Evolutionary conservation across 148 eudicot genomes (phyloP), one percentile per base, ranked within the genome.

Genomic region (Cornus florida): DNA sequence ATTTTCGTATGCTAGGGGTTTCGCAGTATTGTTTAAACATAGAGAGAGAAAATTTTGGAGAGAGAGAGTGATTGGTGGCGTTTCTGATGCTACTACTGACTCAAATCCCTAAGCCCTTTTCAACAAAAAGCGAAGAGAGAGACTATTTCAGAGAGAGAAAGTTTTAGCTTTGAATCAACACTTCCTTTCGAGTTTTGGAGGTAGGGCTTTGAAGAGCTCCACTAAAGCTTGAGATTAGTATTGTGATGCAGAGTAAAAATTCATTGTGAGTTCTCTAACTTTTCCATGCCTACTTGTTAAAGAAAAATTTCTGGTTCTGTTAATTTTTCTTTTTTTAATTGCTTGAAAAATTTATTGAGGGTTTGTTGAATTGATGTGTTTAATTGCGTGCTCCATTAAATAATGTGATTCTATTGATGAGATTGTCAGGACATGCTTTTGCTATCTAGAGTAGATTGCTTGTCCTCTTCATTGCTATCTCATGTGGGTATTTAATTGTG

Each of bases 261-360:
- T 77, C 67, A 57, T 24, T 79, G 86, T 81, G 57, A 81, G 78
- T 57, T 65, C 66, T 78, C 74, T 16, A 2, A 43, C 77, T 16
- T 68, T 35, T 24, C 13, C 23, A 16, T 57, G 17, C 2, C 5
- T 12, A 57, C 19, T 14, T 14, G 17, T 57, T 57, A 17, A 57
- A 57, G 17, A 57, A 57, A 57, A 2, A 0, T 57, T 57, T 57
- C 64, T 57, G 64, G 2, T 57, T 57, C 64, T 57, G 20, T 12
- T 57, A 57, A 57, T 57, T 12, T 57, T 7, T 48, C 0, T 48
- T 0, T 48, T 7, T 48, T 3, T 48, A 48, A 35, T 35, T 35
- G 19, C 20, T 62, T 62, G 7, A 43, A 7, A 4, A 43, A 2
- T 43, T 43, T 4, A 62, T 62, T 20, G 24, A 60, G 66, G 23